phyloP scores from a whole-genome alignment of 768 basidiomycete species.

The Cytidiella melzeri region DNA sequence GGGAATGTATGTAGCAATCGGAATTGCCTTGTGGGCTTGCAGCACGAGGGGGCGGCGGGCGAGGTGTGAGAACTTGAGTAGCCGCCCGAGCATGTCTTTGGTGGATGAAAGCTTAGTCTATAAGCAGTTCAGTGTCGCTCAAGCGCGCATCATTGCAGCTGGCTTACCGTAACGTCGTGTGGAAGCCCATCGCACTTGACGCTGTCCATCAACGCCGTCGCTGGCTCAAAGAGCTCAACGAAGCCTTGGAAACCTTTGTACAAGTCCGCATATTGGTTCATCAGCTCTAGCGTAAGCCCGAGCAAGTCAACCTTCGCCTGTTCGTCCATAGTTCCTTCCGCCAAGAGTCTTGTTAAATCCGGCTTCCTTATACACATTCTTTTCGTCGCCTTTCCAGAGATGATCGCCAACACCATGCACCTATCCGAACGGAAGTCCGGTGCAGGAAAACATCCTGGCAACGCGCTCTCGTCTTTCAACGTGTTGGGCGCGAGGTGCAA shows the following conservation, averaged over 20 bases:
- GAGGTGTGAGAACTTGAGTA: constrained; percentile 69
- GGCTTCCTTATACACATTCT: constrained; percentile 37
- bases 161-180: constrained; percentile 30
- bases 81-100: constrained; percentile 45
- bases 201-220: constrained; percentile 49
- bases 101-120: constrained; percentile 45
- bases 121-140: constrained; percentile 1
- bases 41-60: constrained; percentile 73
- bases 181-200: constrained; percentile 43
- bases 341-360: constrained; percentile 40
- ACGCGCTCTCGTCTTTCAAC: constrained; percentile 27
- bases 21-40: constrained; percentile 94
- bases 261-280: constrained; percentile 64
- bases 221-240: constrained; percentile 76
- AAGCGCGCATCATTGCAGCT: constrained; percentile 4
- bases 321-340: constrained; percentile 28
- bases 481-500: constrained; percentile 67
- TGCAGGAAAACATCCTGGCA: constrained; percentile 68
- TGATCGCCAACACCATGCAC: constrained; percentile 36
- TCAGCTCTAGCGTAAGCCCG: constrained; percentile 51
- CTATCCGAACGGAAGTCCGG: constrained; percentile 59
- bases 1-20: constrained; percentile 89
- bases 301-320: constrained; percentile 74
- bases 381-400: constrained; percentile 30
- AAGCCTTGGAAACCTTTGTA: constrained; percentile 79